Base-by-base conservation (phyloP, 768 basidiomycete genomes). In the Suillus alpinus region DNA sequence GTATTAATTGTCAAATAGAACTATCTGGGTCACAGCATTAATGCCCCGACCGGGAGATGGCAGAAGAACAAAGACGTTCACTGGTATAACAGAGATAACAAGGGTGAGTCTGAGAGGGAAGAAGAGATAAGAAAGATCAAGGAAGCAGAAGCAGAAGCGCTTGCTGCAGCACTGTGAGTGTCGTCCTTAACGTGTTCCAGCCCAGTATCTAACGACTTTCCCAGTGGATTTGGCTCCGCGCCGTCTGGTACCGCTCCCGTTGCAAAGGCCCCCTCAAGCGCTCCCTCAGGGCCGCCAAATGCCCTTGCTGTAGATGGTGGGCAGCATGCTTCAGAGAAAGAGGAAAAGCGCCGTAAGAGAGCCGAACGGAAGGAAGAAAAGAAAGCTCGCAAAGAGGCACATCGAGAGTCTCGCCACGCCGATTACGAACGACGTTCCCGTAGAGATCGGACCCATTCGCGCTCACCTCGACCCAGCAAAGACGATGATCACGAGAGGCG, bases 11-110 rank as follows among this genome's bases (percentile, higher is more conserved):
- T 53, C 5, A 60, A 55, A 14, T 69, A 98, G 89, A 89, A 97
- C 76, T 98, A 98, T 73, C 86, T 98, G 3, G 95, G 95, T 5
- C 93, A 96, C 71, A 92, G 92, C 57, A 85, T 97, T 76, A 95
- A 95, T 69, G 95, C 95, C 2, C 95, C 95, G 0, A 92, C 92
- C 1, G 95, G 95, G 1, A 81, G 95, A 51, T 98, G 95, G 95
- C 95, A 97, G 76, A 95, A 95, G 77, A 94, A 94, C 78, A 94
- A 95, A 72, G 95, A 98, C 68, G 77, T 98, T 16, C 95, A 96
- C 68, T 98, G 95, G 95, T 98, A 96, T 71, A 84, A 78, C 67
- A 86, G 95, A 32, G 92, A 94, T 5, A 31, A 62, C 37, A 68
- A 70, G 1, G 66, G 66, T 3, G 83, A 84, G 14, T 71, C 72